Percentiles rank a stretch among this genome's conserved stretches.
Evolutionary conservation across 345 rosid genomes (phyloP).

Genomic region (Eucalyptus erythrocorys): DNA sequence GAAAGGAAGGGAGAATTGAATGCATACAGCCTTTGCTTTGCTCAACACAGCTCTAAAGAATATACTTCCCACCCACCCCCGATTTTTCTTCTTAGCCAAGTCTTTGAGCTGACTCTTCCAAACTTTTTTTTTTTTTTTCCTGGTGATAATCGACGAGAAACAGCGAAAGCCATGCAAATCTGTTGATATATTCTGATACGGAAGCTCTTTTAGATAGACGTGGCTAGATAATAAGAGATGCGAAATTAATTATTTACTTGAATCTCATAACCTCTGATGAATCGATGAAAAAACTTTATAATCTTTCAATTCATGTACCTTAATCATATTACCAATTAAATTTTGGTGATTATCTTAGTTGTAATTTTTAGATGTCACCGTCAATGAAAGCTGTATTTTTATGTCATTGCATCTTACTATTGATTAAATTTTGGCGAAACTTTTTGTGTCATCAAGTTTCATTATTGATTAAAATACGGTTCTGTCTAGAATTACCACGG

Average conservation of each 20-base stretch:
- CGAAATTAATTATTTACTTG: not conserved
- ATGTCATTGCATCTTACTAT: accelerated
- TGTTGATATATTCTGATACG: accelerated
- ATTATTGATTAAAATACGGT: not conserved
- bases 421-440: accelerated
- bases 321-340: not conserved
- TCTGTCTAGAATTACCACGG: not conserved
- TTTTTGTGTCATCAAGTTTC: not conserved
- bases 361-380: accelerated
- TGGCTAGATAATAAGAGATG: not conserved
- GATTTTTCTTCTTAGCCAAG: not conserved
- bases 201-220: not conserved
- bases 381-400: accelerated
- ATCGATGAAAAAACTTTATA: accelerated
- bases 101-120: not conserved
- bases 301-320: not conserved
- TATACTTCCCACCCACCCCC: not conserved
- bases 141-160: not conserved
- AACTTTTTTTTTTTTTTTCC: not conserved
- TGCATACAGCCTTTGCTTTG: not conserved
- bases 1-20: not conserved
- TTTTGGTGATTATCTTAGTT: not conserved
- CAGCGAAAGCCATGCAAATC: not conserved
- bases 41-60: not conserved
- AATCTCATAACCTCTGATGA: accelerated